Base-by-base conservation (phyloP, 305 asterid species). In the Solanum hybrid region DNA sequence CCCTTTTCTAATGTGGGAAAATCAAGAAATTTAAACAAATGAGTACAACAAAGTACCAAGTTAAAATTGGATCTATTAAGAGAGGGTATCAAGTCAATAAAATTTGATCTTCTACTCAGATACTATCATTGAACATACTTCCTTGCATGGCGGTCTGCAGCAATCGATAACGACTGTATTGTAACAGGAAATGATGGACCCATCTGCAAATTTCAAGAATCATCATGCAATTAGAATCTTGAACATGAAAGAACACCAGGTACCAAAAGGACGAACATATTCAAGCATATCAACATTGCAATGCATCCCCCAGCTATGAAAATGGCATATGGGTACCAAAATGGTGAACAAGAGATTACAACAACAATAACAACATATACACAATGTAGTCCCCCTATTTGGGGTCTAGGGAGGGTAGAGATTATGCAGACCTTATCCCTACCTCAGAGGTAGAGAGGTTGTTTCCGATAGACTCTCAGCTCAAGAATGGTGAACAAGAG, bases 161-260 rank as follows among this genome's bases (percentile, higher is more conserved):
- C 99, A 93, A 96, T 91, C 3, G 99, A 95, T 91, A 97, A 87
- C 2, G 99, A 97, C 88, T 94, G 98, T 90, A 97, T 94, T 12
- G 98, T 91, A 64, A 97, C 93, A 38, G 95, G 96, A 89, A 91
- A 92, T 1, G 99, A 94, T 45, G 90, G 93, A 38, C 99, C 99
- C 99, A 96, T 95, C 98, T 97, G 97, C 95, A 94, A 35, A 81
- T 86, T 88, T 69, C 86, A 40, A 86, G 42, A 86, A 89, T 45
- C 87, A 29, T 9, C 34, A 29, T 45, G 73, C 19, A 45, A 45
- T 73, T 26, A 31, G 56, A 31, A 38, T 93, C 10, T 90, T 91
- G 91, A 87, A 26, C 85, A 40, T 35, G 56, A 26, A 26, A 17
- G 34, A 87, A 4, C 2, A 9, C 1, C 27, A 27, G 71, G 40